These are phyloP conservation scores for Gentiana straminea DNA, from an alignment of 257 asterid species.

Conservation along the genomic window DNA sequence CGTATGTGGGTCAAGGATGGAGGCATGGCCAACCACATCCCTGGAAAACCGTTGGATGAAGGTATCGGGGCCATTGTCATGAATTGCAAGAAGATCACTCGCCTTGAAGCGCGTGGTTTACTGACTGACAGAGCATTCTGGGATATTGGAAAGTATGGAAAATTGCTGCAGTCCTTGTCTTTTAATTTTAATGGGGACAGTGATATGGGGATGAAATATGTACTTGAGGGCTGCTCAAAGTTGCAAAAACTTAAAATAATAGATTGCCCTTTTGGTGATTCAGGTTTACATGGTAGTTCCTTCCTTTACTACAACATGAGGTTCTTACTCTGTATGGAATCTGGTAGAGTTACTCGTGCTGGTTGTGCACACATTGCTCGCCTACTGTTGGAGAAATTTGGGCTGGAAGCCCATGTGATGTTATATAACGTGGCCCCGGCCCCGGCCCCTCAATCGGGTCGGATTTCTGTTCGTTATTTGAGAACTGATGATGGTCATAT, in stretches of 20 bases:
- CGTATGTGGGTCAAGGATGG: conserved; percentile 48
- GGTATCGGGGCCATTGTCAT: conserved; percentile 50
- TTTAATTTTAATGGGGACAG: conserved; percentile 44
- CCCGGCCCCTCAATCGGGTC: too few species aligned
- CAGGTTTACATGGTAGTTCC: conserved; percentile 30
- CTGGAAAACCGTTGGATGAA: conserved; percentile 49
- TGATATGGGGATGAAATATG: conserved; percentile 32
- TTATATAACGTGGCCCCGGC: too few species aligned
- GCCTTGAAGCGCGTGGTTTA: conserved; percentile 42
- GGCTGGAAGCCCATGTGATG: too few species aligned
- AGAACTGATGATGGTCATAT: too few species aligned
- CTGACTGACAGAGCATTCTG: conserved; percentile 36
- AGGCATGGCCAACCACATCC: conserved; percentile 29
- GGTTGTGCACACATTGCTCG: conserved; percentile 32
- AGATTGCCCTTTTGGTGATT: conserved; percentile 50
- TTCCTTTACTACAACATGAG: conserved; percentile 46
- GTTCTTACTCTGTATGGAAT: conserved; percentile 36
- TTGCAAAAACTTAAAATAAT: conserved; percentile 46
- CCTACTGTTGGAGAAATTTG: conserved; percentile 5
- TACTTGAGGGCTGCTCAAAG: conserved; percentile 43
- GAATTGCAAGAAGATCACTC: conserved; percentile 47
- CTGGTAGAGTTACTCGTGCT: conserved; percentile 28
- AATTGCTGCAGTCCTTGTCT: conserved; percentile 35
- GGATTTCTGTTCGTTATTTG: too few species aligned
- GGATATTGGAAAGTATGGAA: conserved; percentile 39